Evolutionary conservation across 805 yeast genomes (phyloP).

Genomic region (Candida cerambycidarum): DNA sequence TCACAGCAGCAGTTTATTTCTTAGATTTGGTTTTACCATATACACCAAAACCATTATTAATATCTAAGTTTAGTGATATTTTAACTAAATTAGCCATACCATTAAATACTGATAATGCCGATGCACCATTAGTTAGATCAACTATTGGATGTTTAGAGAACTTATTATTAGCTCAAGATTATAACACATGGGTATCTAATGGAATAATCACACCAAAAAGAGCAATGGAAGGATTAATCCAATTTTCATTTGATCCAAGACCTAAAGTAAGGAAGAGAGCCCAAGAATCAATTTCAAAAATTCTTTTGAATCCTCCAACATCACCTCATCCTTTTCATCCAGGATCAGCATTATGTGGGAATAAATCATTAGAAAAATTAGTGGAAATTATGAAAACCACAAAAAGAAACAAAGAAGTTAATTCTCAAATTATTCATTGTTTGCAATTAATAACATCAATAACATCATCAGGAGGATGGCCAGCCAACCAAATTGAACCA

Average conservation of each 20-base stretch:
- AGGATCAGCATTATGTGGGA: constrained; percentile 69
- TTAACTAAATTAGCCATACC: constrained; percentile 80
- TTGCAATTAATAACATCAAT: constrained; percentile 74
- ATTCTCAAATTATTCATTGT: constrained; percentile 66
- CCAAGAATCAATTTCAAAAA: constrained; percentile 73
- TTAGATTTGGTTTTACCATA: constrained; percentile 77
- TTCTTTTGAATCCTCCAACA: constrained; percentile 67
- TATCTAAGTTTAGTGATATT: constrained; percentile 73
- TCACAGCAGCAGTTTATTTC: constrained; percentile 75
- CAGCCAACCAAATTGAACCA: constrained; percentile 61
- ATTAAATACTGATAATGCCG: constrained; percentile 63
- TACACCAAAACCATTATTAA: constrained; percentile 66
- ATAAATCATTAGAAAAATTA: constrained; percentile 59
- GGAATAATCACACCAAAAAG: constrained; percentile 71
- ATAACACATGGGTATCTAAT: constrained; percentile 66
- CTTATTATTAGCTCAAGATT: constrained; percentile 76
- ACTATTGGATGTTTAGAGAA: constrained; percentile 84
- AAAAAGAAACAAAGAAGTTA: constrained; percentile 47
- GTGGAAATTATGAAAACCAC: constrained; percentile 38
- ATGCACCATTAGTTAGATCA: constrained; percentile 79
- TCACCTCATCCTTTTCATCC: constrained; percentile 79
- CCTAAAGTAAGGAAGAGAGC: constrained; percentile 97
- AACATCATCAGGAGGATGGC: constrained; percentile 81
- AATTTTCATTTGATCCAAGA: constrained; percentile 79
- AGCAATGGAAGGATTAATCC: constrained; percentile 76